Evolutionary conservation across 768 basidiomycete genomes (phyloP).

Genomic region (Tricholoma sp.): DNA sequence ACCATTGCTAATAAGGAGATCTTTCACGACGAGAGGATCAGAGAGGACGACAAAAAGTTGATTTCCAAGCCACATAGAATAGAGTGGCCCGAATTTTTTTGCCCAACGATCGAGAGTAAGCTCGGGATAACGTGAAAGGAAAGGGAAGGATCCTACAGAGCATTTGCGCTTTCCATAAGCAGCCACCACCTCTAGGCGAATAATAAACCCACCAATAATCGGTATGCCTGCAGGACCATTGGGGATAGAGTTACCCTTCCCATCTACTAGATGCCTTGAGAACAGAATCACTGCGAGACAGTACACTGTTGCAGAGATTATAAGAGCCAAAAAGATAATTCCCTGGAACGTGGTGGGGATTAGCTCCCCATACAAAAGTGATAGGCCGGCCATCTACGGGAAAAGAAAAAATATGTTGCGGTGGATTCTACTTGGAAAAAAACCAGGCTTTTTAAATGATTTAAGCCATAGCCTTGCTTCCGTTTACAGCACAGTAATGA

Average conservation of each 20-base stretch:
- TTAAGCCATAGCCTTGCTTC: too few species aligned
- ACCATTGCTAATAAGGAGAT: constrained; percentile 42
- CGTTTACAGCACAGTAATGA: too few species aligned
- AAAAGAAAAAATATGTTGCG: not conserved
- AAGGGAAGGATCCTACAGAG: constrained; percentile 29
- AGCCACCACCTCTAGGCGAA: not conserved
- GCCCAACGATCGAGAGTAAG: constrained; percentile 37
- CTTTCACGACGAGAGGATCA: constrained; percentile 37
- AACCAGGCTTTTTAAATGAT: not conserved
- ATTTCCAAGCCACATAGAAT: constrained; percentile 42
- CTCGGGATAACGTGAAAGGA: constrained; percentile 38
- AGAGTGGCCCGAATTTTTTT: constrained; percentile 37
- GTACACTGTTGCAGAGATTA: constrained; percentile 20
- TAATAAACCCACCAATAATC: constrained; percentile 14
- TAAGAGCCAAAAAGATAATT: constrained; percentile 18
- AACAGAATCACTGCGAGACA: constrained; percentile 10
- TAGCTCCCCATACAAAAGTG: constrained; percentile 11
- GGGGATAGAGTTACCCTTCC: constrained; percentile 16
- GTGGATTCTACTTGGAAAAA: not conserved
- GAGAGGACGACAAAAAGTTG: constrained; percentile 44
- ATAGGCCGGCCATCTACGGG: not conserved
- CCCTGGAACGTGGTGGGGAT: constrained; percentile 14
- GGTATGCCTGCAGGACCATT: constrained; percentile 19
- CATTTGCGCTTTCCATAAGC: too few species aligned
- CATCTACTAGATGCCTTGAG: constrained; percentile 9